These are phyloP conservation scores for Fusarium lyarnte DNA, from an alignment of 2,329 filamentous ascomycete species.

Conservation along the genomic window DNA sequence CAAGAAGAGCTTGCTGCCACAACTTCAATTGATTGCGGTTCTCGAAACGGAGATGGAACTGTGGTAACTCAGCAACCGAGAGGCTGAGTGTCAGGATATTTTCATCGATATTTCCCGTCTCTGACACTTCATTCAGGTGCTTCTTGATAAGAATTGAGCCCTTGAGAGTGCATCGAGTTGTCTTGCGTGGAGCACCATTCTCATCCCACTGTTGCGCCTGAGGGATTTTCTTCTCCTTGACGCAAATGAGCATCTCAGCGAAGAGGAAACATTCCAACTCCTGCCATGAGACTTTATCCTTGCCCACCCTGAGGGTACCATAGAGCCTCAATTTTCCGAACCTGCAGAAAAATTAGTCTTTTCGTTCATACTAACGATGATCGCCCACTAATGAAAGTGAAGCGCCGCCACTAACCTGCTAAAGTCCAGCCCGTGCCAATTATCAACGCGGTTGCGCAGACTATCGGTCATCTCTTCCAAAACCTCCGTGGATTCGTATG, in stretches of 20 bases:
- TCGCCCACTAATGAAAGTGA: neutral
- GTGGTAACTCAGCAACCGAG: slow-evolving; percentile 89
- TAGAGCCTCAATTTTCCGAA: slow-evolving; percentile 94
- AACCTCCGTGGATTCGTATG: slow-evolving; percentile 79
- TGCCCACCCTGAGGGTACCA: slow-evolving; percentile 90
- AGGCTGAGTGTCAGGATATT: slow-evolving; percentile 88
- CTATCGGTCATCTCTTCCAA: slow-evolving; percentile 88
- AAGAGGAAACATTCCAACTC: slow-evolving; percentile 97
- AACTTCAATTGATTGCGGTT: slow-evolving; percentile 85
- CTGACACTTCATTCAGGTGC: slow-evolving; percentile 88
- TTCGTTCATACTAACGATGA: neutral
- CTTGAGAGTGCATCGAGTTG: slow-evolving; percentile 86
- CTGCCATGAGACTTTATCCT: slow-evolving; percentile 97
- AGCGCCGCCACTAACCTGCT: slow-evolving; percentile 63
- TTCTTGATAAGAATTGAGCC: slow-evolving; percentile 98
- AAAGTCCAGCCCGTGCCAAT: slow-evolving; percentile 98
- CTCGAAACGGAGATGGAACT: slow-evolving; percentile 92
- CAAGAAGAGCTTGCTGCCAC: slow-evolving; percentile 88
- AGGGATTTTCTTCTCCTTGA: slow-evolving; percentile 90
- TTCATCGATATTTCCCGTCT: slow-evolving; percentile 77
- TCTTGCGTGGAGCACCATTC: slow-evolving; percentile 66
- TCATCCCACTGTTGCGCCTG: slow-evolving; percentile 73
- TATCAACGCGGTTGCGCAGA: slow-evolving; percentile 88
- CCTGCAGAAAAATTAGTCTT: slow-evolving; percentile 53
- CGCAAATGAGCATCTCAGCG: slow-evolving; percentile 98